Base-by-base conservation (phyloP, 306 rosid species). In the Cucumis melo region DNA sequence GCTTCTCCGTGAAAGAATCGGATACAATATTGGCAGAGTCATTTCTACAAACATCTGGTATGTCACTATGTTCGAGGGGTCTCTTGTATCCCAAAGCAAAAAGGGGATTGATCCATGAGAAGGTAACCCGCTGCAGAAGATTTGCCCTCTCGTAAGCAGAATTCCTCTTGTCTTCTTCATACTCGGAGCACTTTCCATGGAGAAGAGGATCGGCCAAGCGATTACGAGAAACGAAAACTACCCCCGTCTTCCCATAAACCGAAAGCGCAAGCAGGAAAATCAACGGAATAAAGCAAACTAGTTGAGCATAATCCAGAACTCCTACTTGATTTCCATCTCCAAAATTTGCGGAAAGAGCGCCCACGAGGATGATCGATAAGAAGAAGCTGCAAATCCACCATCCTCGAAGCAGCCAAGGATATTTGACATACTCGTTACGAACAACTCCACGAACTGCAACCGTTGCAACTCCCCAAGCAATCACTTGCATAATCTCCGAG, bases 41-140 rank as follows among this genome's bases (percentile, higher is more conserved):
- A 75, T 85, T 90, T 48, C 83, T 78, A 76, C 86, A 85, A 70
- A 93, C 82, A 36, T 88, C 81, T 20, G 98, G 98, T 77, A 93
- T 83, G 74, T 93, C 96, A 34, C 76, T 81, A 61, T 70, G 84
- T 38, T 90, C 91, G 8, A 93, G 87, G 5, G 96, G 87, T 54
- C 89, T 93, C 89, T 80, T 88, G 23, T 79, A 81, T 53, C 98
- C 98, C 48, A 83, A 58, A 1, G 86, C 86, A 71, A 93, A 91
- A 81, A 93, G 84, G 0, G 96, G 97, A 58, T 90, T 93, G 73
- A 93, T 94, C 98, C 98, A 93, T 15, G 98, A 91, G 82, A 93
- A 93, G 58, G 80, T 88, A 20, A 93, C 60, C 79, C 87, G 96
- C 79, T 91, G 94, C 21, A 87, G 36, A 75, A 90, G 78, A 75